phyloP scores from a whole-genome alignment of 2,329 filamentous ascomycete species.

The Periglandula ipomoeae region DNA sequence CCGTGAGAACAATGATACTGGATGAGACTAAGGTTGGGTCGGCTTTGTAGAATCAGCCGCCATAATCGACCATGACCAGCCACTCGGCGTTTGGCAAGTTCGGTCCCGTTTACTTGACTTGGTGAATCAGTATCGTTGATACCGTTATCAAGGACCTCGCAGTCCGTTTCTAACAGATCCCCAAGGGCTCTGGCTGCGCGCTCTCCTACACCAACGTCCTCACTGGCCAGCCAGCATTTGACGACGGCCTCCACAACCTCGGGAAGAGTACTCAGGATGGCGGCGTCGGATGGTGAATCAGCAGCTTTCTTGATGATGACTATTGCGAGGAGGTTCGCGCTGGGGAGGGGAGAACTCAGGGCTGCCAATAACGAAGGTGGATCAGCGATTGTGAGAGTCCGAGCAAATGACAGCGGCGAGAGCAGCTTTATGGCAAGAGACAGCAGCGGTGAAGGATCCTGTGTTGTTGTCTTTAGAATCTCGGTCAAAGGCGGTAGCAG shows the following conservation, averaged over 20 bases:
- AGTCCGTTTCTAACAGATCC: constrained; percentile 48
- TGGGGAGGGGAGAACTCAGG: constrained; percentile 42
- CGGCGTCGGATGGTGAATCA: constrained; percentile 35
- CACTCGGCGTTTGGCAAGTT: constrained; percentile 27
- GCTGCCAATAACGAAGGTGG: constrained; percentile 42
- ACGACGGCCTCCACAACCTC: constrained; percentile 39
- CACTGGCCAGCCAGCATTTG: constrained; percentile 41
- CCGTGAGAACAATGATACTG: constrained; percentile 25
- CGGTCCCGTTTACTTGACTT: constrained; percentile 20
- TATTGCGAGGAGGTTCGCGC: constrained; percentile 49
- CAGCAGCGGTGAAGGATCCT: constrained; percentile 42
- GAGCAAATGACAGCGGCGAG: constrained; percentile 40
- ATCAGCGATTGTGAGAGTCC: constrained; percentile 42
- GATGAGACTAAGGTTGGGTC: constrained; percentile 35
- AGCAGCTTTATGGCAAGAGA: constrained; percentile 48
- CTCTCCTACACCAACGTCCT: constrained; percentile 47
- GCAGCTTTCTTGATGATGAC: constrained; percentile 47
- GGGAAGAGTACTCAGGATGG: constrained; percentile 40
- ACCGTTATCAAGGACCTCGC: constrained; percentile 24
- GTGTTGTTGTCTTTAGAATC: constrained; percentile 40
- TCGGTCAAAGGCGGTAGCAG: constrained; percentile 45
- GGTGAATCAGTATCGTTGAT: neutral
- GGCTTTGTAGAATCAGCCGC: constrained; percentile 40
- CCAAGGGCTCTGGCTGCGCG: constrained; percentile 40
- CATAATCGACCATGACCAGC: constrained; percentile 46